Evolutionary conservation across 805 yeast genomes (phyloP).

Genomic region (Candida piceae): DNA sequence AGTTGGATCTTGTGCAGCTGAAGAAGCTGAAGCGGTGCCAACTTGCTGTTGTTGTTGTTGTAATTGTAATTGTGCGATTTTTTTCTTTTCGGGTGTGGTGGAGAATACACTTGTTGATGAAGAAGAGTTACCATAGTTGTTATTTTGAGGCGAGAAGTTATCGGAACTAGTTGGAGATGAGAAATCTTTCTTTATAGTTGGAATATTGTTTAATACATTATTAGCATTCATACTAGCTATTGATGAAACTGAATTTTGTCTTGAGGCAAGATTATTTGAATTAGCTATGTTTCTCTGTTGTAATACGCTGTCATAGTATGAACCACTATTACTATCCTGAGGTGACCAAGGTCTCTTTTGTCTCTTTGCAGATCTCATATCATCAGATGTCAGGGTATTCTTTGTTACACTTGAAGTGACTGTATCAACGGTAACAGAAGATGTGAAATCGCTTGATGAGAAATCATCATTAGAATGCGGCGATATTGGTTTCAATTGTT

Average conservation of each 20-base stretch:
- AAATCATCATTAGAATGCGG: constrained; percentile 31
- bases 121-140: constrained; percentile 20
- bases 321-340: constrained; percentile 17
- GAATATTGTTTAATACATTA: neutral
- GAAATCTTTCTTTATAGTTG: constrained; percentile 17
- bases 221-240: constrained; percentile 8
- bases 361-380: constrained; percentile 22
- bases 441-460: constrained; percentile 28
- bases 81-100: constrained; percentile 28
- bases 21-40: neutral
- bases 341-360: constrained; percentile 32
- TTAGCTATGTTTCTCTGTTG: constrained; percentile 18
- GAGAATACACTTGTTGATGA: constrained; percentile 29
- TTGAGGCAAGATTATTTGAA: constrained; percentile 8
- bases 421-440: constrained; percentile 11
- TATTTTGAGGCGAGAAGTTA: constrained; percentile 28
- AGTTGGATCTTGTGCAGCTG: constrained; percentile 1
- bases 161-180: constrained; percentile 30
- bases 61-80: constrained; percentile 6
- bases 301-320: constrained; percentile 21
- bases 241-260: constrained; percentile 18
- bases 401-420: neutral
- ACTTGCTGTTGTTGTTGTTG: constrained; percentile 1
- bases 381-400: constrained; percentile 1
- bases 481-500: constrained; percentile 10